Base-by-base conservation (phyloP, 768 basidiomycete species). In the Trametes coccinea region DNA sequence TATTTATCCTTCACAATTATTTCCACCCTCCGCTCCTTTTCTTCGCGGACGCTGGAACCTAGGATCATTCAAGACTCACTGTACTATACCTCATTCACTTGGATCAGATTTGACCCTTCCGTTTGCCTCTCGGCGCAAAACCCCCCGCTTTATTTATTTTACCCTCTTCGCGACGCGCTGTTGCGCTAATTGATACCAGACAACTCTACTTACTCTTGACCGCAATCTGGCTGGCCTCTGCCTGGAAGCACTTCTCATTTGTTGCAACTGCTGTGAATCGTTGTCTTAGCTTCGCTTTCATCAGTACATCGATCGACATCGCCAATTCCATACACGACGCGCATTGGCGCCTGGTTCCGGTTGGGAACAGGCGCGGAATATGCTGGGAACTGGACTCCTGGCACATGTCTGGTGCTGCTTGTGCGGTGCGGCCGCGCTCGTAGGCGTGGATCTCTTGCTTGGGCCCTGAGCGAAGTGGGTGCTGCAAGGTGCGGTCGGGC, bases 111-210 rank as follows among this genome's bases (percentile, higher is more conserved):
- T 22, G 22, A 22, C 22, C 22, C 22, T 22, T 22, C 22, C 33
- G 34, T 41, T 45, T 31, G 17, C 17, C 27, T 47, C 22, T 40
- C 6, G 14, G 14, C 31, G 8, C 5, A 16, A 40, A 10, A 37
- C 34, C 33, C 5, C 22, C 33, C 14, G 22, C 41, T 44, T 40
- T 59, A 59, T 63, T 63, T 63, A 63, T 59, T 31, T 6, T 55
- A 57, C 53, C 34, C 27, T 33, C 8, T 63, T 48, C 56, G 52
- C 46, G 30, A 17, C 27, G 61, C 61, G 56, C 57, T 10, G 29
- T 45, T 59, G 61, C 61, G 61, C 48, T 49, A 31, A 49, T 49
- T 31, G 5, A 17, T 31, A 31, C 13, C 4, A 37, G 34, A 43
- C 9, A 4, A n/a, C 41, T 43, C 41, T 14, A 16, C 41, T 43